Evolutionary conservation across 495 filamentous ascomycete genomes (phyloP).

Genomic region (Trichoderma asperelloides): DNA sequence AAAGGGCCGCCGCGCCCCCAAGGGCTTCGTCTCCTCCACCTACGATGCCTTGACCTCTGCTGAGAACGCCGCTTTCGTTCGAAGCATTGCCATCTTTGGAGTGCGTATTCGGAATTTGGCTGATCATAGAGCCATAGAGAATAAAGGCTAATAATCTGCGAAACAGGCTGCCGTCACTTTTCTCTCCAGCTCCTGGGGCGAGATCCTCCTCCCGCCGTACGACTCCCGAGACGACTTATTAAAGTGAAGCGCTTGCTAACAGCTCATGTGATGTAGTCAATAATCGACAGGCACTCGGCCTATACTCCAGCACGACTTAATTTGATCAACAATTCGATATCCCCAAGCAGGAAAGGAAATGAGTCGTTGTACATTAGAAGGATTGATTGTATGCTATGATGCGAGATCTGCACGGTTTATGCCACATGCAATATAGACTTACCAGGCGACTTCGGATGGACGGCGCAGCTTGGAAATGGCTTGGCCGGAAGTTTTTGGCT

Average conservation of each 20-base stretch:
- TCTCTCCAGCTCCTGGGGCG: conserved; percentile 64
- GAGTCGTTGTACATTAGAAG: conserved; percentile 3
- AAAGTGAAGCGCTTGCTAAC: background rate
- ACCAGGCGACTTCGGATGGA: background rate
- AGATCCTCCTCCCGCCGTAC: conserved; percentile 64
- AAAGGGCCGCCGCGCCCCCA: conserved; percentile 21
- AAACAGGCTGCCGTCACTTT: conserved; percentile 61
- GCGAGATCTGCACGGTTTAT: background rate
- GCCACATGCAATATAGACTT: conserved; percentile 1
- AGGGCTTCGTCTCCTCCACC: conserved; percentile 33
- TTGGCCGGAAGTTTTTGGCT: background rate
- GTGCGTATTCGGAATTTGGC: conserved; percentile 39
- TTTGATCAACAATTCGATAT: background rate
- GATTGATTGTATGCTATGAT: conserved; percentile 4
- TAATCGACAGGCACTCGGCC: background rate
- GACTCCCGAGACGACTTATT: background rate
- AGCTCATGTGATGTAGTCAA: background rate
- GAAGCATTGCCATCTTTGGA: conserved; percentile 62
- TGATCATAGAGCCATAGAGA: background rate
- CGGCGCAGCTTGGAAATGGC: background rate
- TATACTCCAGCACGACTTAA: background rate
- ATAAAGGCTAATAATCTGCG: conserved; percentile 1
- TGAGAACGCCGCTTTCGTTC: conserved; percentile 68
- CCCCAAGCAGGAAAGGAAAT: background rate
- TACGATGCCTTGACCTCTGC: conserved; percentile 59